Evolutionary conservation across 441 rosid species (phyloP).

Genomic region (Oxalis stricta): DNA sequence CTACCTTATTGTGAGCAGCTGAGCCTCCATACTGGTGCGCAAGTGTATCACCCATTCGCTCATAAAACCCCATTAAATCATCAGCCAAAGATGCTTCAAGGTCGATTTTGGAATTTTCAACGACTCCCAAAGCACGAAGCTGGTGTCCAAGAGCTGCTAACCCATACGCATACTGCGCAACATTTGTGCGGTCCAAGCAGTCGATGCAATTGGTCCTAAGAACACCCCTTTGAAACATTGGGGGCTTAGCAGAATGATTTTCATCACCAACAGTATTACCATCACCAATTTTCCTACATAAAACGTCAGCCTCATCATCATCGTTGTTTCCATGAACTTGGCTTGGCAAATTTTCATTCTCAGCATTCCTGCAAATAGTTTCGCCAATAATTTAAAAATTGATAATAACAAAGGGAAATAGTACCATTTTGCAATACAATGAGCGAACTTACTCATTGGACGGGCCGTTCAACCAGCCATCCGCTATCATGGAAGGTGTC

Average conservation of each 20-base stretch:
- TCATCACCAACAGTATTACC: conserved; percentile 31
- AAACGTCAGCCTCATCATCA: conserved; percentile 30
- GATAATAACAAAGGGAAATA: background rate
- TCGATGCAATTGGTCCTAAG: conserved; percentile 97
- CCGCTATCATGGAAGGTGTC: conserved; percentile 42
- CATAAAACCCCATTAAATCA: conserved; percentile 75
- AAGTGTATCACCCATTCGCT: conserved; percentile 97
- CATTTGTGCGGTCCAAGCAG: conserved; percentile 97
- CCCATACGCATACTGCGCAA: conserved; percentile 97
- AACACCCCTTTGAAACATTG: conserved; percentile 71
- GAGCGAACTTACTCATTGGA: conserved; percentile 49
- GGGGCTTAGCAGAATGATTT: conserved; percentile 33
- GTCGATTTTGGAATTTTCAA: conserved; percentile 54
- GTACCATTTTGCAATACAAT: conserved; percentile 1
- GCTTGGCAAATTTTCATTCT: conserved; percentile 22
- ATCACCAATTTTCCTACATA: conserved; percentile 21
- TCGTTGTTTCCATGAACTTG: conserved; percentile 25
- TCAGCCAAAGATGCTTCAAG: conserved; percentile 78
- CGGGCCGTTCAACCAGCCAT: conserved; percentile 30
- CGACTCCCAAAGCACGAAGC: conserved; percentile 65
- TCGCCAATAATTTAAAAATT: conserved; percentile 10
- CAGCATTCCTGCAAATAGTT: conserved; percentile 36
- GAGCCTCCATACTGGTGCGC: conserved; percentile 99
- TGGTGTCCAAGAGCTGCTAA: conserved; percentile 90
- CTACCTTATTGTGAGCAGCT: conserved; percentile 97